phyloP scores from a whole-genome alignment of 1,284 basidiomycete species.

The Singerocomus inundabilis region DNA sequence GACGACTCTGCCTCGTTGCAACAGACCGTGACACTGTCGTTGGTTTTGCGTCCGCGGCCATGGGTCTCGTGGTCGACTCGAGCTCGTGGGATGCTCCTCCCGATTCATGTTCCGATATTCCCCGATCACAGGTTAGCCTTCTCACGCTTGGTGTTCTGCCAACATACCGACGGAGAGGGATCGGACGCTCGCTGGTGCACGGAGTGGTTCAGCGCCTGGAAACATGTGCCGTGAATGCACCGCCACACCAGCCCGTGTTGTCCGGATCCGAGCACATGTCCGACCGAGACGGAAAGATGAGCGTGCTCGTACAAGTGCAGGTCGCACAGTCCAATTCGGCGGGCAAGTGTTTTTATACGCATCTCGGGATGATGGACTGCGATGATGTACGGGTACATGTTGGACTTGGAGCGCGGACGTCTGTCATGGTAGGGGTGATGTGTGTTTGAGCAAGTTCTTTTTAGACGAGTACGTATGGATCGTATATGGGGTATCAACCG shows the following conservation, averaged over 20 bases:
- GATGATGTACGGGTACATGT: slow-evolving; percentile 9
- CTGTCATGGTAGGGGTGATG: slow-evolving; percentile 28
- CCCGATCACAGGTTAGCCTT: slow-evolving; percentile 42
- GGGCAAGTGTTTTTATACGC: slow-evolving; percentile 29
- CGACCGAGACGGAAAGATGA: slow-evolving; percentile 6
- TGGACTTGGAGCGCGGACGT: slow-evolving; percentile 19
- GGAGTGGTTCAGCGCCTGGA: slow-evolving; percentile 33
- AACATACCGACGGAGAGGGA: slow-evolving; percentile 43
- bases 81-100: slow-evolving; percentile 2
- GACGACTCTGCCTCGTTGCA: slow-evolving; percentile 50
- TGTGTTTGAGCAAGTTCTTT: slow-evolving; percentile 16
- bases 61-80: slow-evolving; percentile 32
- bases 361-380: slow-evolving; percentile 28
- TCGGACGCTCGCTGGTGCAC: slow-evolving; percentile 49
- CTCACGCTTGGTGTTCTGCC: slow-evolving; percentile 59
- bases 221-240: not conserved
- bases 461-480: not conserved
- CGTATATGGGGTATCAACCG: not conserved
- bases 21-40: slow-evolving; percentile 36
- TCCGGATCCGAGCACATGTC: not conserved
- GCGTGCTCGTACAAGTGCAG: slow-evolving; percentile 27
- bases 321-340: slow-evolving; percentile 26
- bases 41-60: slow-evolving; percentile 50
- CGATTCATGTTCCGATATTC: slow-evolving; percentile 19
- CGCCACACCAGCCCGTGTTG: not conserved